These are phyloP conservation scores for Wallacemonas collosoma DNA, from an alignment of 208 protist genomes.

Conservation along the genomic window DNA sequence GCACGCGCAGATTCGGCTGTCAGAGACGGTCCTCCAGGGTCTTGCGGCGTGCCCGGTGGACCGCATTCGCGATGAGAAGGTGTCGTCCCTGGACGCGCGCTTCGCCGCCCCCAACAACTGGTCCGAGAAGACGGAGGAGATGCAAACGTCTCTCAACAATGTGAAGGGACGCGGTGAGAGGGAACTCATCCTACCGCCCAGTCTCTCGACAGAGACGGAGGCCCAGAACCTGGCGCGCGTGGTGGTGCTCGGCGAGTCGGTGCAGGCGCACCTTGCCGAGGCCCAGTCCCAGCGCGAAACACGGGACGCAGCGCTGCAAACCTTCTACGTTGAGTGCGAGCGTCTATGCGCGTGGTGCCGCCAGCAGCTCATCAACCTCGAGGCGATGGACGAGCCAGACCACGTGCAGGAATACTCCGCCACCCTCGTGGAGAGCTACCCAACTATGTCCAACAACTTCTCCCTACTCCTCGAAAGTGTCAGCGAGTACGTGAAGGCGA, in stretches of 20 bases:
- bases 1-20: slow-evolving; percentile 47
- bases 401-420: slow-evolving; percentile 88
- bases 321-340: slow-evolving; percentile 58
- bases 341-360: slow-evolving; percentile 82
- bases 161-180: background rate
- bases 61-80: slow-evolving; percentile 51
- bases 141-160: slow-evolving; percentile 16
- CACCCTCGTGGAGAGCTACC: slow-evolving; percentile 77
- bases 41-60: slow-evolving; percentile 43
- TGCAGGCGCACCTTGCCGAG: slow-evolving; percentile 35
- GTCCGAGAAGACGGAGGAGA: slow-evolving; percentile 31
- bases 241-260: slow-evolving; percentile 13
- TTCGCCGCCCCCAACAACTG: slow-evolving; percentile 47
- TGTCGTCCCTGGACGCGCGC: slow-evolving; percentile 44
- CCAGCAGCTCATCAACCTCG: slow-evolving; percentile 86
- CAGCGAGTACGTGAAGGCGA: slow-evolving; percentile 50
- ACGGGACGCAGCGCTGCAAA: slow-evolving; percentile 43
- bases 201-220: background rate
- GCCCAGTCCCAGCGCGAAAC: slow-evolving; percentile 28
- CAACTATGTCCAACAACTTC: slow-evolving; percentile 85
- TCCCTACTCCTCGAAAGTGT: slow-evolving; percentile 60
- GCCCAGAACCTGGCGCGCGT: slow-evolving; percentile 1
- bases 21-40: slow-evolving; percentile 42
- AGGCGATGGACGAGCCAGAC: slow-evolving; percentile 84
- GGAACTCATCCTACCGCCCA: slow-evolving; percentile 11